A percentile compares a stretch with the other conserved stretches of the same genome.
These are phyloP conservation scores for Boeremia exigua DNA, from an alignment of 2,329 filamentous ascomycete genomes.

Conservation along the genomic window DNA sequence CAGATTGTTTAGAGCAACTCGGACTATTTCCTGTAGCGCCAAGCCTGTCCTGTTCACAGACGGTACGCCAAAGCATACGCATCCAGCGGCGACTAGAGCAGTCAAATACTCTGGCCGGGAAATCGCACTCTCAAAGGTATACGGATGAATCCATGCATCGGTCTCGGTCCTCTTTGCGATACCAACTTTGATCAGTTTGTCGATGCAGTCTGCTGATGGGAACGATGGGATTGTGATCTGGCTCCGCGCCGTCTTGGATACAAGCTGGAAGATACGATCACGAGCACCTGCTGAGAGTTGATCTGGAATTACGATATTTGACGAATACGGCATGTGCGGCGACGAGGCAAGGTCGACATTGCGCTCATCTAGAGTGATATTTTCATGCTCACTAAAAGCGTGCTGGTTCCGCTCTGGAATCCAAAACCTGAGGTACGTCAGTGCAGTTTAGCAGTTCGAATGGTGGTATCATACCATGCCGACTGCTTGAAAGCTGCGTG, in stretches of 20 bases:
- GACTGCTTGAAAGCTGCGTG: slow-evolving; percentile 25
- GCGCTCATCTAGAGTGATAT: slow-evolving; percentile 33
- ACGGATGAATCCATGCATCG: slow-evolving; percentile 44
- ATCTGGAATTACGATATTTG: slow-evolving; percentile 32
- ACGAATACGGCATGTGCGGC: slow-evolving; percentile 35
- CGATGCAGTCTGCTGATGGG: slow-evolving; percentile 37
- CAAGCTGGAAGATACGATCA: slow-evolving; percentile 40
- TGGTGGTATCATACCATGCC: slow-evolving; percentile 14
- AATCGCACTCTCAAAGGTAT: slow-evolving; percentile 33
- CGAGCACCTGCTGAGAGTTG: slow-evolving; percentile 26
- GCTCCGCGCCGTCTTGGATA: slow-evolving; percentile 36
- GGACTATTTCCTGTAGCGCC: slow-evolving; percentile 38
- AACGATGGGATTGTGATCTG: slow-evolving; percentile 38
- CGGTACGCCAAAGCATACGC: slow-evolving; percentile 42
- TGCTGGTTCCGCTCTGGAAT: slow-evolving; percentile 35
- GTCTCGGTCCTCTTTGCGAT: slow-evolving; percentile 41
- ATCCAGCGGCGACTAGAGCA: slow-evolving; percentile 40
- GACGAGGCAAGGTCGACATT: slow-evolving; percentile 37
- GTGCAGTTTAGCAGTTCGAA: background rate
- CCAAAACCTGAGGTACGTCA: slow-evolving; percentile 30
- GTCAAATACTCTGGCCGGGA: slow-evolving; percentile 34
- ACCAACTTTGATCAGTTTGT: slow-evolving; percentile 40
- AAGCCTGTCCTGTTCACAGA: slow-evolving; percentile 39
- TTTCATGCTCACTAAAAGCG: slow-evolving; percentile 38
- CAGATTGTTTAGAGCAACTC: slow-evolving; percentile 34